Evolutionary conservation across 2,329 filamentous ascomycete genomes (phyloP).

Genomic region (Paecilomyces sp.): DNA sequence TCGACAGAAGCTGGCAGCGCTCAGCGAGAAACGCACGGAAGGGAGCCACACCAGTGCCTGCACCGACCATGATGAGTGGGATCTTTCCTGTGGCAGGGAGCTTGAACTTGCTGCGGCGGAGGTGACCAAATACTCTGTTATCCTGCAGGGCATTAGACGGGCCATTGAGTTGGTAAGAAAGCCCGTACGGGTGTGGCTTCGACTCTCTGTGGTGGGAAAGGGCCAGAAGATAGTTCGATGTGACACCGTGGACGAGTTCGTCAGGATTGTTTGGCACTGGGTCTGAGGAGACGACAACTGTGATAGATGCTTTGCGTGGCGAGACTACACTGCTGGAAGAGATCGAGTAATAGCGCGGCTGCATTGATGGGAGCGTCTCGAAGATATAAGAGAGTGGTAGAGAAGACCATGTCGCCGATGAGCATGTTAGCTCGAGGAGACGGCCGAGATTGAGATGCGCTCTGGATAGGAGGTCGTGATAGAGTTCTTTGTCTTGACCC

Average conservation of each 20-base stretch:
- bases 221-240: constrained; percentile 87
- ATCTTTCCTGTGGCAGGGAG: constrained; percentile 50
- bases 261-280: constrained; percentile 60
- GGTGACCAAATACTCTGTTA: constrained; percentile 80
- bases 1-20: constrained; percentile 26
- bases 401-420: constrained; percentile 6
- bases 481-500: constrained; percentile 78
- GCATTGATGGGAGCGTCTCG: constrained; percentile 12
- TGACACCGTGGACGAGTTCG: constrained; percentile 75
- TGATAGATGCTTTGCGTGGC: constrained; percentile 61
- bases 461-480: constrained; percentile 66
- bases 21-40: constrained; percentile 40
- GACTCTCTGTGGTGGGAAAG: constrained; percentile 50
- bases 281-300: constrained; percentile 77
- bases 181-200: constrained; percentile 66
- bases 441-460: constrained; percentile 59
- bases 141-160: constrained; percentile 89
- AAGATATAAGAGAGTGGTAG: constrained; percentile 14
- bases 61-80: constrained; percentile 47
- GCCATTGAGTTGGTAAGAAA: constrained; percentile 73
- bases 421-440: constrained; percentile 11
- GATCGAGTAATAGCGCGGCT: constrained; percentile 17
- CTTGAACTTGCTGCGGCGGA: constrained; percentile 95
- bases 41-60: constrained; percentile 46
- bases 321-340: constrained; percentile 18